phyloP scores from a whole-genome alignment of 169 alveolate species.

The Hepatocystis sp. region DNA sequence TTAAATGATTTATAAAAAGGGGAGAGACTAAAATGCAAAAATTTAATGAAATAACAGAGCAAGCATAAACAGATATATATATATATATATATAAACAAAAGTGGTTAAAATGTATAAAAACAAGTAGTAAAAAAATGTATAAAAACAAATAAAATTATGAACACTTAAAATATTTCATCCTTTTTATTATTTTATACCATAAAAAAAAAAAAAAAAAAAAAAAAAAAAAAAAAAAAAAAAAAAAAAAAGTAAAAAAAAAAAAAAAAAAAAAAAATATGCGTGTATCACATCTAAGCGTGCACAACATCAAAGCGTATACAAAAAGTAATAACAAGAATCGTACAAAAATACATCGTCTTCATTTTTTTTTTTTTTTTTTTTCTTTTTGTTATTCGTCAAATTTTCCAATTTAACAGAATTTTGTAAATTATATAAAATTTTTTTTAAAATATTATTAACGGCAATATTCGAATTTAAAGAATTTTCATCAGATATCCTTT shows the following conservation, averaged over 20 bases:
- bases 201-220: not conserved
- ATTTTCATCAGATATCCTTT: constrained; percentile 15
- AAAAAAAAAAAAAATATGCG: not conserved
- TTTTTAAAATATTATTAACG: constrained; percentile 33
- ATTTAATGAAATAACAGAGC: no score
- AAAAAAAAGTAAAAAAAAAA: not conserved
- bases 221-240: not conserved
- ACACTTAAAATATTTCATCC: not conserved
- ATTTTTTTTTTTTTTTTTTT: not conserved
- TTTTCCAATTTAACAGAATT: not conserved
- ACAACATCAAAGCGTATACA: constrained; percentile 13
- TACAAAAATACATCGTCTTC: constrained; percentile 23
- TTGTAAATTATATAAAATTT: constrained; percentile 35
- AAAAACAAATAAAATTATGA: no score
- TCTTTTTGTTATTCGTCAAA: no score
- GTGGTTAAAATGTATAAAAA: no score
- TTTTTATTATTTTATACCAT: not conserved
- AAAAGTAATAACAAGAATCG: constrained; percentile 47
- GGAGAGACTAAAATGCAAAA: no score
- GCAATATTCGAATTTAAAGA: constrained; percentile 41
- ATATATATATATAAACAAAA: no score
- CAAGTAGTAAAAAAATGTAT: no score
- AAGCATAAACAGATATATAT: no score
- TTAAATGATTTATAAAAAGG: constrained; percentile 69
- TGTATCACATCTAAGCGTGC: not conserved